Conservation (phyloP, 345 rosid species). For the Salix udensis region DNA sequence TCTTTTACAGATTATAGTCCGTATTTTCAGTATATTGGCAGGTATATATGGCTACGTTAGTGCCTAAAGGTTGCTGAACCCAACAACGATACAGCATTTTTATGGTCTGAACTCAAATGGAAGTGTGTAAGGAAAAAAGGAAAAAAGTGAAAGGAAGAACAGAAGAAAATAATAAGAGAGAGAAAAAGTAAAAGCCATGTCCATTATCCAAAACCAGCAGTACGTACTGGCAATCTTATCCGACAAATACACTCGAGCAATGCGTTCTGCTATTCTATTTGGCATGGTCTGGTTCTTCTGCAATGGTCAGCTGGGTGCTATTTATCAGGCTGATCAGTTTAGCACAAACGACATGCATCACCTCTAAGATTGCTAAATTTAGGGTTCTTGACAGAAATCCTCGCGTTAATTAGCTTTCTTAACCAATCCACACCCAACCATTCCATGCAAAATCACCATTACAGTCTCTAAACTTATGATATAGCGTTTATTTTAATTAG, state of each 20-base stretch:
- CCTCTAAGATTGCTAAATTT: no score
- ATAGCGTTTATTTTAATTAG: not conserved
- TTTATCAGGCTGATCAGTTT: no score
- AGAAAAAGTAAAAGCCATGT: slow-evolving; percentile 12
- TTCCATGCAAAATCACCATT: no score
- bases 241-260: slow-evolving; percentile 20
- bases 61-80: slow-evolving; percentile 2
- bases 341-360: no score
- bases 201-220: slow-evolving; percentile 14
- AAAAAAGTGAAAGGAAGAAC: slow-evolving; percentile 5
- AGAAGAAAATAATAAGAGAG: not conserved
- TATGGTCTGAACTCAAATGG: no score
- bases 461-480: not conserved
- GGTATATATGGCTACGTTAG: not conserved
- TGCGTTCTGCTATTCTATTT: not conserved
- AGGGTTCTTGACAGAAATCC: no score
- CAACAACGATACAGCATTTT: not conserved
- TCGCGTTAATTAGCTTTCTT: no score
- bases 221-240: slow-evolving; percentile 7
- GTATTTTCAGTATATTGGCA: no score
- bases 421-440: no score
- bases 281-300: not conserved
- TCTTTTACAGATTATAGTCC: slow-evolving; percentile 4
- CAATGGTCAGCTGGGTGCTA: not conserved
- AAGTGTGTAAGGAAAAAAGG: slow-evolving; percentile 39